Evolutionary conservation across 495 filamentous ascomycete species (phyloP).

Genomic region (Daldinia loculata): DNA sequence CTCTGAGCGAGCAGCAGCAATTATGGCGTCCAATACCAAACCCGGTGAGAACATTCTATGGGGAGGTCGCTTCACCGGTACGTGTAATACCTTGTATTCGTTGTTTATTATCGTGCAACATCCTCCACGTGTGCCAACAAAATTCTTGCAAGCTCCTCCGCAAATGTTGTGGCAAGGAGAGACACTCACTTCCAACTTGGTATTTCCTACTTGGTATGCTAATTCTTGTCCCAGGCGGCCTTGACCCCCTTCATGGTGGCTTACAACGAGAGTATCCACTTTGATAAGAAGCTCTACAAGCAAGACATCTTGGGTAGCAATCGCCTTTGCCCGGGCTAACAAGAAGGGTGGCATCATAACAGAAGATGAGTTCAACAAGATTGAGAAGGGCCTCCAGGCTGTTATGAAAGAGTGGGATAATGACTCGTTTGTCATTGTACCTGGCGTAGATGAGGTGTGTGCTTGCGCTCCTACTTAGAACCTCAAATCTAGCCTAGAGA

Average conservation of each 20-base stretch:
- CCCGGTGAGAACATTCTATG: conserved; percentile 71
- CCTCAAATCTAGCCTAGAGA: neutral
- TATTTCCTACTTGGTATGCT: neutral
- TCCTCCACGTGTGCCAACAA: neutral
- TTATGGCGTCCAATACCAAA: conserved; percentile 31
- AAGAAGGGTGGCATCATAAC: conserved; percentile 78
- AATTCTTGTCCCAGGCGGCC: conserved; percentile 62
- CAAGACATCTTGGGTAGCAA: conserved; percentile 83
- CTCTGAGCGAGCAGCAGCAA: neutral
- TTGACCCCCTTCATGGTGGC: conserved; percentile 90
- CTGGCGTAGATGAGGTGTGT: conserved; percentile 65
- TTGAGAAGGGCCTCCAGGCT: conserved; percentile 76
- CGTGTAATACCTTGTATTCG: conserved; percentile 35
- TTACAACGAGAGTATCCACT: conserved; percentile 88
- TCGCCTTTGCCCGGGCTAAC: conserved; percentile 90
- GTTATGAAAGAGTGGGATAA: conserved; percentile 79
- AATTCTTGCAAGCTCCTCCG: neutral
- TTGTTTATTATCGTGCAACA: neutral
- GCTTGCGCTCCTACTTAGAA: neutral
- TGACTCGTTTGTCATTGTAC: conserved; percentile 66
- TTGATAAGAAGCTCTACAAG: conserved; percentile 82
- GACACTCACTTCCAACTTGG: too few relatives aligned
- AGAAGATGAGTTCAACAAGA: conserved; percentile 74
- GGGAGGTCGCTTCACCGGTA: conserved; percentile 85
- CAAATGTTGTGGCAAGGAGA: neutral